These are phyloP conservation scores for Euphorbia peplus DNA, from an alignment of 345 rosid genomes.

Conservation along the genomic window DNA sequence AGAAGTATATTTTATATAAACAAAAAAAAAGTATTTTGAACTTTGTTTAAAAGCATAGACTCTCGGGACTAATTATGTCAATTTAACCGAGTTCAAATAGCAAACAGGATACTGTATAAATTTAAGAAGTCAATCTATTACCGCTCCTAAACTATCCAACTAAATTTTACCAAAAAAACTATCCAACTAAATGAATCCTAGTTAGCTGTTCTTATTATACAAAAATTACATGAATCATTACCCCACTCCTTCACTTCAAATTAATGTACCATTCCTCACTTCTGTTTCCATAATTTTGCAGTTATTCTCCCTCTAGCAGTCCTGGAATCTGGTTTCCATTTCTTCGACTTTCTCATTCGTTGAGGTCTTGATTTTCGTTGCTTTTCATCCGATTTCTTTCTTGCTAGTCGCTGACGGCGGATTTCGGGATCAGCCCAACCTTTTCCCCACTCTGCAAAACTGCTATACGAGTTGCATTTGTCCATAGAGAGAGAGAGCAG, in stretches of 20 bases:
- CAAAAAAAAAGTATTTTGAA: too few relatives aligned
- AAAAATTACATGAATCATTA: neutral
- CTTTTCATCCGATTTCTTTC: conserved; percentile 23
- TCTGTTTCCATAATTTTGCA: conserved; percentile 35
- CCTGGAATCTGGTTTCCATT: conserved; percentile 25
- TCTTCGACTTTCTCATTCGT: conserved; percentile 20
- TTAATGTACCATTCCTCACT: conserved; percentile 1
- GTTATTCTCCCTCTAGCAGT: conserved; percentile 49
- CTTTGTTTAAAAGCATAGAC: too few relatives aligned
- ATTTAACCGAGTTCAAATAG: too few relatives aligned
- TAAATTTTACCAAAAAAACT: too few relatives aligned
- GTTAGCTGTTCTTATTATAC: neutral
- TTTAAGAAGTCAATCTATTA: too few relatives aligned
- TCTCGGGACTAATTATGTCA: too few relatives aligned
- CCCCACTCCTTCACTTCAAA: too few relatives aligned
- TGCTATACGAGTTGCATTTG: conserved; percentile 36
- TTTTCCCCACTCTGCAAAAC: conserved; percentile 71
- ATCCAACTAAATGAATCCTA: neutral
- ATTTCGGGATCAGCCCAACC: conserved; percentile 96
- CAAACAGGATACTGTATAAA: too few relatives aligned
- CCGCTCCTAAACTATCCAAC: neutral
- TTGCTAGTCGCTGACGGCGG: conserved; percentile 53
- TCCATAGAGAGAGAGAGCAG: conserved; percentile 46
- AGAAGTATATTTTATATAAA: too few relatives aligned
- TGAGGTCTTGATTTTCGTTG: conserved; percentile 17